phyloP scores from a whole-genome alignment of 2,329 filamentous ascomycete species.

The Chrysosporium queenslandicum region DNA sequence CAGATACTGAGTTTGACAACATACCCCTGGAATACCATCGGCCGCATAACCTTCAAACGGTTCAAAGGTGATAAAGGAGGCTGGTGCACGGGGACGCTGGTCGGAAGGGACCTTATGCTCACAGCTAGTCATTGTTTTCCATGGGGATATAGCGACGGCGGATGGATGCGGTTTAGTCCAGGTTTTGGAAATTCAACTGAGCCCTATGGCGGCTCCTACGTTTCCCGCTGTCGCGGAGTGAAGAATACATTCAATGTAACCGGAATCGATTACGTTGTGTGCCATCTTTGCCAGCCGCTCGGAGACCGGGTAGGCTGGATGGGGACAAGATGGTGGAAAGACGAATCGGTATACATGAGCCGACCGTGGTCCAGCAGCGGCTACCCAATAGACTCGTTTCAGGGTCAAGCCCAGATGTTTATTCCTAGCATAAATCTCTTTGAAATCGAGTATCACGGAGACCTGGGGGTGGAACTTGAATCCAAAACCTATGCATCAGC shows the following conservation, averaged over 20 bases:
- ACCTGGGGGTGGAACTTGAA: conserved; percentile 20
- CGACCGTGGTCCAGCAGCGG: conserved; percentile 19
- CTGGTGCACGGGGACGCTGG: conserved; percentile 21
- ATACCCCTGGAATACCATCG: conserved; percentile 21
- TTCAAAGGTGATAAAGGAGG: conserved; percentile 19
- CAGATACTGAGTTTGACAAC: conserved; percentile 14
- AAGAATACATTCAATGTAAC: conserved; percentile 22
- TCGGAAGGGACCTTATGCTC: conserved; percentile 20
- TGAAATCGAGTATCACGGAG: conserved; percentile 18
- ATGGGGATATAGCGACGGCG: conserved; percentile 17
- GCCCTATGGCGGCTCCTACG: conserved; percentile 19
- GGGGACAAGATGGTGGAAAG: conserved; percentile 20
- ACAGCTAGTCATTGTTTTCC: conserved; percentile 22
- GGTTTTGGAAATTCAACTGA: conserved; percentile 18
- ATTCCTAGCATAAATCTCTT: conserved; percentile 18
- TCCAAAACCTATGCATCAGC: conserved; percentile 18
- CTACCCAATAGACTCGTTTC: conserved; percentile 18
- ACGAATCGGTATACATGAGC: conserved; percentile 14
- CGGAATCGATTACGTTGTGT: conserved; percentile 21
- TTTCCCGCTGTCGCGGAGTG: conserved; percentile 20
- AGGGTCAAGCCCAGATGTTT: conserved; percentile 19
- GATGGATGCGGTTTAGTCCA: conserved; percentile 21
- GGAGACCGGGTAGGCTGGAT: conserved; percentile 21
- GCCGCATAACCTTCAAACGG: conserved; percentile 18
- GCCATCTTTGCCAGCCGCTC: conserved; percentile 19